These are phyloP conservation scores for Rhodotorula diobovata DNA, from an alignment of 768 basidiomycete genomes.

Conservation along the genomic window DNA sequence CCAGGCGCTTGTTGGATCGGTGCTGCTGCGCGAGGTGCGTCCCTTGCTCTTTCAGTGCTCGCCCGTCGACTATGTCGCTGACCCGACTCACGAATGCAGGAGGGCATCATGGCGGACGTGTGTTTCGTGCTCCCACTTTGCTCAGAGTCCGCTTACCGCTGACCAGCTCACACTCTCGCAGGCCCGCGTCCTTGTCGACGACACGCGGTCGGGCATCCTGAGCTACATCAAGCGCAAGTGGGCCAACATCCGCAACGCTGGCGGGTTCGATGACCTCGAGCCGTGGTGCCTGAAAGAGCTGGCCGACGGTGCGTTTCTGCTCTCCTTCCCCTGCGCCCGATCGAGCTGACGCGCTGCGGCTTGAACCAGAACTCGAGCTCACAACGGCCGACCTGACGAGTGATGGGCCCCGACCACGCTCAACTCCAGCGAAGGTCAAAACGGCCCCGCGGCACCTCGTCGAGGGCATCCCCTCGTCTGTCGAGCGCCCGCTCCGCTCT, in stretches of 20 bases:
- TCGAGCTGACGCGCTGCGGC: not conserved
- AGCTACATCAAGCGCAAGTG: constrained; percentile 74
- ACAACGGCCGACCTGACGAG: constrained; percentile 67
- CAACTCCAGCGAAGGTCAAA: not conserved
- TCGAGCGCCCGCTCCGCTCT: not conserved
- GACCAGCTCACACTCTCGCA: constrained; percentile 57
- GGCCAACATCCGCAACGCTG: constrained; percentile 65
- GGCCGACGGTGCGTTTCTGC: constrained; percentile 59
- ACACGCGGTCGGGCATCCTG: constrained; percentile 60
- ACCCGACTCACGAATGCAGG: constrained; percentile 56
- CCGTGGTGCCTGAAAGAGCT: constrained; percentile 86
- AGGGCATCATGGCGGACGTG: constrained; percentile 42
- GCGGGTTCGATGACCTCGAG: constrained; percentile 79
- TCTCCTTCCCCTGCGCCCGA: not conserved
- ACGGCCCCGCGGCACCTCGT: not conserved
- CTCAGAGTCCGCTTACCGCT: too few species aligned
- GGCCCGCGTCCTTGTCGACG: constrained; percentile 71
- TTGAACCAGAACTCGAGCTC: constrained; percentile 64
- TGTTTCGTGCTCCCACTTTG: too few species aligned
- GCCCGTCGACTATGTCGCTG: not conserved
- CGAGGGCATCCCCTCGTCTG: not conserved
- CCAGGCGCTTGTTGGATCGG: constrained; percentile 48
- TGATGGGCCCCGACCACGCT: not conserved
- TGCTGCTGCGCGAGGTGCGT: constrained; percentile 53
- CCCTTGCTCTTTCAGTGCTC: not conserved